These are phyloP conservation scores for Lagenidium giganteum DNA, from an alignment of 352 stramenopile genomes.

Conservation along the genomic window DNA sequence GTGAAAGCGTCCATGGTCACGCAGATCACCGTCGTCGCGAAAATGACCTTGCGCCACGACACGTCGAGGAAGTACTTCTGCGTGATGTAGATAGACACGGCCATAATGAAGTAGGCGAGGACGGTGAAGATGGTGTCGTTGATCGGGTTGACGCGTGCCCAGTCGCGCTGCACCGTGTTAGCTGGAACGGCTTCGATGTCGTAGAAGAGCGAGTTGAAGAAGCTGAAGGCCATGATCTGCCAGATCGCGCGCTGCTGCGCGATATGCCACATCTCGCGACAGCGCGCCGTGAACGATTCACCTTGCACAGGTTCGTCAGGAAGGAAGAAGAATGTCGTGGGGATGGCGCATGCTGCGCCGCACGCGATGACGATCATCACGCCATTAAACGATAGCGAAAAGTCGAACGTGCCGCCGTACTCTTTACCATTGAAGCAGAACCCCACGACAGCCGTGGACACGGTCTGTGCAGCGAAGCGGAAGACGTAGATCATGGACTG, in stretches of 20 bases:
- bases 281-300: slow-evolving; percentile 6
- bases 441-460: slow-evolving; percentile 19
- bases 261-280: not conserved
- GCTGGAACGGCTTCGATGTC: slow-evolving; percentile 1
- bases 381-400: slow-evolving; percentile 30
- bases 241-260: slow-evolving; percentile 13
- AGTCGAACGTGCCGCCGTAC: slow-evolving; percentile 43
- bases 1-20: slow-evolving; percentile 8
- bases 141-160: slow-evolving; percentile 1
- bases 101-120: slow-evolving; percentile 8
- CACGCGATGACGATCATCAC: slow-evolving; percentile 37
- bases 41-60: slow-evolving; percentile 17
- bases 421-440: slow-evolving; percentile 46
- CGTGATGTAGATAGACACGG: slow-evolving; percentile 1
- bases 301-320: slow-evolving; percentile 2
- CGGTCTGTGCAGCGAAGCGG: slow-evolving; percentile 8
- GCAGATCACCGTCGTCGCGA: slow-evolving; percentile 6
- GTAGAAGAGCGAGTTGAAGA: slow-evolving; percentile 9
- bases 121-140: slow-evolving; percentile 8
- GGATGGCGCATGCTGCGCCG: slow-evolving; percentile 7
- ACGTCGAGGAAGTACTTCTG: slow-evolving; percentile 13
- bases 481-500: slow-evolving; percentile 32
- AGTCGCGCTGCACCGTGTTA: slow-evolving; percentile 1
- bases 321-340: slow-evolving; percentile 12
- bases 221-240: slow-evolving; percentile 19